Evolutionary conservation across 805 yeast species (phyloP).

Genomic region (Suhomyces faveliae): DNA sequence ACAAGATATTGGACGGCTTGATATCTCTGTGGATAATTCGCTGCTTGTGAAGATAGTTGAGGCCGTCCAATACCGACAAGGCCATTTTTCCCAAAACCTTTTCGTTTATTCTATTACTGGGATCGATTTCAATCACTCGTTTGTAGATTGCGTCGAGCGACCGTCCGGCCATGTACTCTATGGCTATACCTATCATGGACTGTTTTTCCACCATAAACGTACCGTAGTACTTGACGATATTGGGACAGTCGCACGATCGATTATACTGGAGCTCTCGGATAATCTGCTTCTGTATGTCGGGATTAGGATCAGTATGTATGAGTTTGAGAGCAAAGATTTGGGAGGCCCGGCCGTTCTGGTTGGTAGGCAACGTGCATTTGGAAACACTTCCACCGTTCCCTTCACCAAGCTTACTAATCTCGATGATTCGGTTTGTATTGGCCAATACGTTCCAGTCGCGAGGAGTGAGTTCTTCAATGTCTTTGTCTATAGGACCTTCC

Average conservation of each 20-base stretch:
- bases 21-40: slow-evolving; percentile 93
- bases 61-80: slow-evolving; percentile 77
- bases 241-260: slow-evolving; percentile 74
- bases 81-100: slow-evolving; percentile 90
- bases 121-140: slow-evolving; percentile 57
- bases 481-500: slow-evolving; percentile 6
- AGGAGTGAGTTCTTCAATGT: slow-evolving; percentile 58
- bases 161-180: slow-evolving; percentile 96
- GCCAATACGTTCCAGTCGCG: slow-evolving; percentile 72
- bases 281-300: slow-evolving; percentile 86
- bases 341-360: slow-evolving; percentile 33
- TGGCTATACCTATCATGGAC: slow-evolving; percentile 85
- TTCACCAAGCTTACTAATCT: slow-evolving; percentile 78
- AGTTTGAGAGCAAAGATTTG: slow-evolving; percentile 81
- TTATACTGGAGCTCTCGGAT: slow-evolving; percentile 89
- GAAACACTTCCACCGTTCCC: slow-evolving; percentile 93
- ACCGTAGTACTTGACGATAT: slow-evolving; percentile 90
- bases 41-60: slow-evolving; percentile 83
- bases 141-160: slow-evolving; percentile 90
- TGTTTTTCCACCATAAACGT: slow-evolving; percentile 76
- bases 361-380: slow-evolving; percentile 59
- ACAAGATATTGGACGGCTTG: slow-evolving; percentile 88
- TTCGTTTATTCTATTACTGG: slow-evolving; percentile 87
- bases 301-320: slow-evolving; percentile 73
- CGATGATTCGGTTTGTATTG: slow-evolving; percentile 58